Evolutionary conservation across 208 protist genomes (phyloP).

Genomic region (Leptomonas pyrrhocoris): DNA sequence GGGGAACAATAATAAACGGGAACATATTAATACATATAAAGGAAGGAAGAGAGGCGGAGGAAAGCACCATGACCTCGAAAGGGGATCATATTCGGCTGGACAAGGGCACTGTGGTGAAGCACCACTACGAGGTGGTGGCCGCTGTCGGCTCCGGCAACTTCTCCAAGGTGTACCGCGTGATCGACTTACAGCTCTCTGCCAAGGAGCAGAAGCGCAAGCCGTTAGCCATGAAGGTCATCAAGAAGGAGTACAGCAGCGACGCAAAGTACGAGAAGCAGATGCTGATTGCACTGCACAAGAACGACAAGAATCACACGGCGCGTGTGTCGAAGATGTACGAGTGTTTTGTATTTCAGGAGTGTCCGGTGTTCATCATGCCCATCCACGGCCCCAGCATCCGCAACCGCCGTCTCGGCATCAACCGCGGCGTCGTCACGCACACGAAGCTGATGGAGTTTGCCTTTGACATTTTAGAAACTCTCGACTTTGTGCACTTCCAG

Average conservation of each 20-base stretch:
- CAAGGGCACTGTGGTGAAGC: constrained; percentile 58
- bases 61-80: constrained; percentile 42
- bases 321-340: constrained; percentile 73
- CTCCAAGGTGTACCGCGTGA: constrained; percentile 78
- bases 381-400: constrained; percentile 80
- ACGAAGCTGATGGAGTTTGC: constrained; percentile 59
- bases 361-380: constrained; percentile 82
- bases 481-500: constrained; percentile 81
- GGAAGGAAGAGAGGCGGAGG: constrained; percentile 3
- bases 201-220: constrained; percentile 22
- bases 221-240: constrained; percentile 86
- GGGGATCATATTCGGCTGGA: constrained; percentile 60
- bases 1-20: not conserved
- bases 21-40: not conserved
- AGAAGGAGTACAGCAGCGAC: constrained; percentile 78
- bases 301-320: constrained; percentile 40
- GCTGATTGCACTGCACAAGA: constrained; percentile 58
- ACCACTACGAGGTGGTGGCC: constrained; percentile 64
- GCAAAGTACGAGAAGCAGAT: constrained; percentile 83
- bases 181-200: constrained; percentile 30
- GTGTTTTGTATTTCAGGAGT: constrained; percentile 76
- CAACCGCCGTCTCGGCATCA: constrained; percentile 65
- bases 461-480: constrained; percentile 75
- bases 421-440: constrained; percentile 59
- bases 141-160: constrained; percentile 86